Evolutionary conservation across 2,329 filamentous ascomycete species (phyloP), one percentile per base, ranked within the genome.

Genomic region (Stachybotrys chlorohalonatus): DNA sequence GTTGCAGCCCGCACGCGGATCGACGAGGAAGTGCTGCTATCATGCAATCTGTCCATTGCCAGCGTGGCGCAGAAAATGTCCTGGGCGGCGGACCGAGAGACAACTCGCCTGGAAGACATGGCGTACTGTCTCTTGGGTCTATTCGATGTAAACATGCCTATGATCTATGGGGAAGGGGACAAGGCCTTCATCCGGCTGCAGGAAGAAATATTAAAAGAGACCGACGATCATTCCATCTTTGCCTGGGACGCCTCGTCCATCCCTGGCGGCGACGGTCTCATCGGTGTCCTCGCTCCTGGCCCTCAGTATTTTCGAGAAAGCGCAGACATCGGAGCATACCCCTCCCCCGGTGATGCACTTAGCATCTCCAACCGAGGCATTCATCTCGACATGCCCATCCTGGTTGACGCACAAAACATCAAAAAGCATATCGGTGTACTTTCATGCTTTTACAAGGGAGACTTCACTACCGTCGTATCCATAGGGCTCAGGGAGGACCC

Each of bases 61-160:
- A 61, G 59, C 15, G 54, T 58, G 11, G 55, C 57, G 3, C 55
- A 57, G 17, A 60, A 58, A 51, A 61, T 63, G 60, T 60, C 60
- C 0, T 63, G 60, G 60, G 60, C 58, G 7, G 55, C 58, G 7
- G 47, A 47, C 1, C 53, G 61, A 9, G 49, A 61, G 9, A 62
- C 61, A 1, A 62, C 61, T 6, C 49, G 61, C 8, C 47, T 16
- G 0, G 61, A 63, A 15, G 61, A 63, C 16, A 55, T 58, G 15
- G 61, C 60, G 5, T 63, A 63, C 39, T 62, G 60, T n/a, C 55
- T 63, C 6, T 52, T 63, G 3, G 59, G 61, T 7, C 55, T 63
- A 7, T 62, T 63, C 39, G 53, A 58, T 30, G 55, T 63, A 15
- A 60, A 52, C 51, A 62, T 62, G 58, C 55, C 57, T 7, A 58